Percentiles rank a stretch among this genome's conserved stretches.
These are phyloP conservation scores for Calcarisporium arbuscula DNA, from an alignment of 2,329 filamentous ascomycete genomes.

Conservation along the genomic window DNA sequence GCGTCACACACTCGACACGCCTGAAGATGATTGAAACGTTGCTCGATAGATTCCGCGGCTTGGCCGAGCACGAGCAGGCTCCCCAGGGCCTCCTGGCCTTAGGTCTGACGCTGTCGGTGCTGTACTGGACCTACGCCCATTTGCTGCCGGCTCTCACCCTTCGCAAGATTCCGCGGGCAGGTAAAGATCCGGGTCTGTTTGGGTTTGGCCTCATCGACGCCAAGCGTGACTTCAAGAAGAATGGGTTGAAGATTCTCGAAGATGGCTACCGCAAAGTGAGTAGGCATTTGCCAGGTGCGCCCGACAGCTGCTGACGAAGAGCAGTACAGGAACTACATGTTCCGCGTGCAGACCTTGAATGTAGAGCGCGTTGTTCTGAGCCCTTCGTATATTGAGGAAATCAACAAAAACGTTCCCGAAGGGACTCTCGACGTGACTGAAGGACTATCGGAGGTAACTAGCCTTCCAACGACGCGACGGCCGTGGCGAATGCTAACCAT, in stretches of 20 bases:
- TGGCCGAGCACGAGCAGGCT: background rate
- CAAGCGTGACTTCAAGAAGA: conserved; percentile 5
- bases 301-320: background rate
- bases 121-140: conserved; percentile 1
- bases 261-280: conserved; percentile 5
- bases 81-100: background rate
- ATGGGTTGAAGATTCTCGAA: conserved; percentile 4
- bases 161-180: conserved; percentile 1
- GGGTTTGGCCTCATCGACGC: conserved; percentile 1
- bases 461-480: background rate
- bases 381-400: conserved; percentile 5
- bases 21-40: background rate
- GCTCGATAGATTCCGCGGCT: background rate
- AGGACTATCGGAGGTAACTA: conserved; percentile 3
- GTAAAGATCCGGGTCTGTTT: conserved; percentile 4
- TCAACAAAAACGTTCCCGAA: conserved; percentile 6
- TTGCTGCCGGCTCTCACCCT: conserved; percentile 1
- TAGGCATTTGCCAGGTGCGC: background rate
- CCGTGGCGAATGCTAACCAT: background rate
- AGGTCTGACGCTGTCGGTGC: background rate
- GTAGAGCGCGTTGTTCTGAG: conserved; percentile 4
- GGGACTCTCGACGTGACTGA: conserved; percentile 3
- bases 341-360: conserved; percentile 7
- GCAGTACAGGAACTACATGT: conserved; percentile 4
- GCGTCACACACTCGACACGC: too few species aligned